Conservation (phyloP, 2,329 filamentous ascomycete species). For the Pseudogymnoascus sp. region DNA sequence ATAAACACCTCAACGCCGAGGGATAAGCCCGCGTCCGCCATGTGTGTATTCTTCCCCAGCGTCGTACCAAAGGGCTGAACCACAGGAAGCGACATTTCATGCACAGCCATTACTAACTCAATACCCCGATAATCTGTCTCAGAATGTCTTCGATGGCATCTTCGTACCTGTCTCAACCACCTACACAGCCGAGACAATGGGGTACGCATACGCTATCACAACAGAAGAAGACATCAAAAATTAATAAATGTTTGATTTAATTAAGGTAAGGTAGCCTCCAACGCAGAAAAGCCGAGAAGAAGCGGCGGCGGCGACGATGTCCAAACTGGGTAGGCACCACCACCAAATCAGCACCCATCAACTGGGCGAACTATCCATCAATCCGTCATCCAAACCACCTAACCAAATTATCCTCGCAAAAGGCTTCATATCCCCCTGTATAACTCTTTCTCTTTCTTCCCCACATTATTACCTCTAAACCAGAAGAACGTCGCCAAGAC, state of each 20-base stretch:
- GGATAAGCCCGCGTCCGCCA: not conserved
- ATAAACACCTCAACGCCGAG: not conserved
- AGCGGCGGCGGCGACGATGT: not conserved
- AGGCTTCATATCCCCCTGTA: not conserved
- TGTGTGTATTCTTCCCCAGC: not conserved
- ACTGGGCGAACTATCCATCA: not conserved
- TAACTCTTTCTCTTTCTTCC: no score
- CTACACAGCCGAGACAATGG: not conserved
- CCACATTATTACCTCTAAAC: not conserved
- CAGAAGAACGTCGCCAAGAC: not conserved
- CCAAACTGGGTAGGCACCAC: not conserved
- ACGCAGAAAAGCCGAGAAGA: not conserved
- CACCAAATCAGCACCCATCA: not conserved
- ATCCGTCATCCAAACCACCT: constrained; percentile 1
- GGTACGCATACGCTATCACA: not conserved
- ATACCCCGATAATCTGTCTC: not conserved
- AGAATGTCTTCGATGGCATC: not conserved
- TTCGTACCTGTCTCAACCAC: not conserved
- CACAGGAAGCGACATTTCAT: not conserved
- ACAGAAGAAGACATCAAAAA: not conserved
- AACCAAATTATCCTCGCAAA: not conserved
- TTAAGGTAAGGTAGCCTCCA: not conserved
- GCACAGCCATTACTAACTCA: not conserved
- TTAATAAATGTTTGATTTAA: not conserved
- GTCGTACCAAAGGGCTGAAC: not conserved